Percentiles rank a stretch among this genome's conserved stretches.
These are phyloP conservation scores for Pseudoscleropodium purum DNA, from an alignment of 225 moss, liverwort and hornwort genomes.

Conservation along the genomic window DNA sequence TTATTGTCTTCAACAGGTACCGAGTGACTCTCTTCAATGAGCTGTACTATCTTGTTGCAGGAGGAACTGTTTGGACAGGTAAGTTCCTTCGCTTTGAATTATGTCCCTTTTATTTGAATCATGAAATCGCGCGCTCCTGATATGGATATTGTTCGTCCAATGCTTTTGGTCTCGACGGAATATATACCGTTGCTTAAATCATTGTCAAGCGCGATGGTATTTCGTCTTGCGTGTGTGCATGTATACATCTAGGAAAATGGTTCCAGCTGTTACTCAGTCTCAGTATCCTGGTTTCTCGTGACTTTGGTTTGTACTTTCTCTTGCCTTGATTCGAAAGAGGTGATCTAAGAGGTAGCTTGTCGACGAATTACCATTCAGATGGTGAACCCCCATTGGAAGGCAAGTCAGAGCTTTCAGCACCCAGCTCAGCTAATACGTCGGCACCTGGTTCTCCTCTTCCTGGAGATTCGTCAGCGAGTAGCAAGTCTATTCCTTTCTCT, in stretches of 20 bases:
- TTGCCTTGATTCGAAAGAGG: neutral
- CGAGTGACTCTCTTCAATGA: slow-evolving; percentile 96
- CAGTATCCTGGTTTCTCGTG: neutral
- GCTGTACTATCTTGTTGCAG: slow-evolving; percentile 96
- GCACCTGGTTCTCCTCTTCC: slow-evolving; percentile 37
- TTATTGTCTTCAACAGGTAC: slow-evolving; percentile 51
- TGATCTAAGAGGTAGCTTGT: neutral
- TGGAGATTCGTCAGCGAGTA: slow-evolving; percentile 1
- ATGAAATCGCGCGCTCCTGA: neutral
- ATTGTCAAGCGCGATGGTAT: neutral
- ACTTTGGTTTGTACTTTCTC: neutral
- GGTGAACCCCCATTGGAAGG: slow-evolving; percentile 67
- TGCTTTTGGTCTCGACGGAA: neutral
- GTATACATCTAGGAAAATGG: neutral
- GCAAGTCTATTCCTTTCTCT: slow-evolving; percentile 6
- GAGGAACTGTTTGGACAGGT: slow-evolving; percentile 99
- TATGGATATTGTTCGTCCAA: neutral
- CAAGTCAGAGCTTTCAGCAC: slow-evolving; percentile 62
- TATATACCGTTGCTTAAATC: neutral
- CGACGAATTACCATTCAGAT: slow-evolving; percentile 36
- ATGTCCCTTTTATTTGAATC: neutral
- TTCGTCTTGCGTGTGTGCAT: neutral
- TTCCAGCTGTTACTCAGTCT: neutral
- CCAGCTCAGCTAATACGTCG: slow-evolving; percentile 61
- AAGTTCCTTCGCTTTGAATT: neutral